Conservation (phyloP, 2,329 filamentous ascomycete genomes). For the Arthroderma uncinatum region DNA sequence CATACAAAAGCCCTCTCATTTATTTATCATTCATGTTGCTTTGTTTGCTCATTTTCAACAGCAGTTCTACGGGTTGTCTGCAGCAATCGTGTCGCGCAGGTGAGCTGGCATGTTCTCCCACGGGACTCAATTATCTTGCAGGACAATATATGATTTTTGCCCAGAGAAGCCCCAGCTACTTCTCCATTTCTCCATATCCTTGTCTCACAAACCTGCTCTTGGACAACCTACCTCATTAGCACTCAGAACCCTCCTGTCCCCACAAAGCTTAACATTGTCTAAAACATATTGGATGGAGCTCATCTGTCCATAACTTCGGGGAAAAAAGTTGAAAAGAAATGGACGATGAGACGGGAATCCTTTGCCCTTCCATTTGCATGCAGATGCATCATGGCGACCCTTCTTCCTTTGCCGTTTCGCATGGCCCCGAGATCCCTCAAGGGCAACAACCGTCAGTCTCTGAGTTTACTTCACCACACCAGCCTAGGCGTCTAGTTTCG, state of each 20-base stretch:
- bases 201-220: conserved; percentile 17
- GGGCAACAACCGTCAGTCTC: background rate
- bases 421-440: background rate
- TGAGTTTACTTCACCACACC: background rate
- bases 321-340: conserved; percentile 6
- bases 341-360: background rate
- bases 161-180: conserved; percentile 11
- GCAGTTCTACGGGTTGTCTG: conserved; percentile 19
- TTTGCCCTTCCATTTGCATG: background rate
- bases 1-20: conserved; percentile 7
- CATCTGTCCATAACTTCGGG: background rate
- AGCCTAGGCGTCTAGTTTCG: background rate
- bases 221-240: conserved; percentile 8
- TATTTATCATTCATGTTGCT: conserved; percentile 12
- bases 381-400: conserved; percentile 4
- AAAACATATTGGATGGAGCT: conserved; percentile 12
- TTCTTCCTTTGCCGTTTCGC: background rate
- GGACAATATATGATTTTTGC: conserved; percentile 9
- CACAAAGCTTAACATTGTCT: conserved; percentile 11
- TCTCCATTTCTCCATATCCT: conserved; percentile 15
- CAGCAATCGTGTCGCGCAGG: conserved; percentile 20
- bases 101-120: conserved; percentile 18
- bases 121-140: conserved; percentile 9
- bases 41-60: conserved; percentile 18
- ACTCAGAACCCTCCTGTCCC: conserved; percentile 9